Conservation (phyloP, 1,284 basidiomycete genomes). For the Malassezia furfur region DNA sequence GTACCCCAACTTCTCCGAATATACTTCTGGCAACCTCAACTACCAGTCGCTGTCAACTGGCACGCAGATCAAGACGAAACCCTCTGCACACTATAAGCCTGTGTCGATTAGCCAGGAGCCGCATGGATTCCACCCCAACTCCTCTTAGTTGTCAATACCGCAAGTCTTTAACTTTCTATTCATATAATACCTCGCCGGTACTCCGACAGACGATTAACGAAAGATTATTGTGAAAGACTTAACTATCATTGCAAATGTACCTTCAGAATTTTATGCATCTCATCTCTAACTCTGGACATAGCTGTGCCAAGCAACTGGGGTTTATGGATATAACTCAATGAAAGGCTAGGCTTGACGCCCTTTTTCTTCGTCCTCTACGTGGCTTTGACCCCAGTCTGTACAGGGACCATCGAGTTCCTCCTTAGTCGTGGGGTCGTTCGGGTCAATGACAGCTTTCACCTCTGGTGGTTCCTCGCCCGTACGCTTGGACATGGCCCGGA, state of each 20-base stretch:
- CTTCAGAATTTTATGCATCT: too few relatives aligned
- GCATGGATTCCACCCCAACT: neutral
- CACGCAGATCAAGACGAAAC: neutral
- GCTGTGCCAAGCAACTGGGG: too few relatives aligned
- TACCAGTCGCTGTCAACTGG: neutral
- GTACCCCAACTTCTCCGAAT: slow-evolving; percentile 16
- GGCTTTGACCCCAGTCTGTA: neutral
- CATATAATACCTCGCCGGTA: neutral
- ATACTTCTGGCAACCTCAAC: neutral
- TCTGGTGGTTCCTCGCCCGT: neutral
- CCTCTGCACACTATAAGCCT: neutral
- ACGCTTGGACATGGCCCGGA: slow-evolving; percentile 4
- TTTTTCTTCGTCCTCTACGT: neutral
- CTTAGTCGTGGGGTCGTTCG: neutral
- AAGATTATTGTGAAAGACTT: neutral
- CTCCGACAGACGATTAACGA: too few relatives aligned
- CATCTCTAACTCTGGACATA: too few relatives aligned
- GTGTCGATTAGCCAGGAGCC: neutral
- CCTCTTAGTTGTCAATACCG: neutral
- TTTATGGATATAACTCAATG: too few relatives aligned
- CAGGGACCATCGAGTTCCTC: neutral
- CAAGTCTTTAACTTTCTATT: neutral
- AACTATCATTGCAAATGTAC: too few relatives aligned
- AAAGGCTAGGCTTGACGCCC: too few relatives aligned
- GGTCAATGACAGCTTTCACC: neutral